These are phyloP conservation scores for Penicillium sp. DNA, from an alignment of 2,329 filamentous ascomycete species.

Conservation along the genomic window DNA sequence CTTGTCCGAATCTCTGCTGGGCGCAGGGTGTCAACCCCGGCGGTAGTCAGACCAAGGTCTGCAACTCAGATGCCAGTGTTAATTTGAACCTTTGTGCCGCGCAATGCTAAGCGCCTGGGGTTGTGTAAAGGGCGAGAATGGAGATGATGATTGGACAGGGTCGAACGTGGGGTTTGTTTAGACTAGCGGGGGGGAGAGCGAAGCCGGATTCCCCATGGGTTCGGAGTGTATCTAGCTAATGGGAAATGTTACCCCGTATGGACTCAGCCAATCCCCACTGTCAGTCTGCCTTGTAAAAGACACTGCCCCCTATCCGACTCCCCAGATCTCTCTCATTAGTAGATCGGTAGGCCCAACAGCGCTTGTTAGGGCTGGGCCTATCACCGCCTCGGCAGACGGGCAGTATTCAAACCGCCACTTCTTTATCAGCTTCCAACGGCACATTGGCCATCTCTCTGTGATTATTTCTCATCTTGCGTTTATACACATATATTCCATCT, in stretches of 20 bases:
- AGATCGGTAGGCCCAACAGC: neutral
- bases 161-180: constrained; percentile 1
- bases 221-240: constrained; percentile 3
- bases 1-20: constrained; percentile 36
- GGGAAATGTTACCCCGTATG: neutral
- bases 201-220: neutral
- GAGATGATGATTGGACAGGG: neutral
- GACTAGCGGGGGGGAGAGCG: neutral
- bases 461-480: neutral
- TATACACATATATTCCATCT: neutral
- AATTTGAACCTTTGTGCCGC: constrained; percentile 34
- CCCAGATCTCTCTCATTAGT: neutral
- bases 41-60: constrained; percentile 35
- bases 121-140: neutral
- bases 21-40: constrained; percentile 29
- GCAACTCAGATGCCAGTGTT: constrained; percentile 27
- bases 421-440: constrained; percentile 8
- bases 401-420: constrained; percentile 7
- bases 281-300: neutral
- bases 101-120: constrained; percentile 20
- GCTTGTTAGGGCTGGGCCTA: constrained; percentile 8
- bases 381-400: constrained; percentile 6
- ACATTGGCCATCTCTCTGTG: constrained; percentile 8
- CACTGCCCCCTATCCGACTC: neutral
- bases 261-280: neutral